phyloP scores from a whole-genome alignment of 129 eudicot species.

The Centaurea solstitialis region DNA sequence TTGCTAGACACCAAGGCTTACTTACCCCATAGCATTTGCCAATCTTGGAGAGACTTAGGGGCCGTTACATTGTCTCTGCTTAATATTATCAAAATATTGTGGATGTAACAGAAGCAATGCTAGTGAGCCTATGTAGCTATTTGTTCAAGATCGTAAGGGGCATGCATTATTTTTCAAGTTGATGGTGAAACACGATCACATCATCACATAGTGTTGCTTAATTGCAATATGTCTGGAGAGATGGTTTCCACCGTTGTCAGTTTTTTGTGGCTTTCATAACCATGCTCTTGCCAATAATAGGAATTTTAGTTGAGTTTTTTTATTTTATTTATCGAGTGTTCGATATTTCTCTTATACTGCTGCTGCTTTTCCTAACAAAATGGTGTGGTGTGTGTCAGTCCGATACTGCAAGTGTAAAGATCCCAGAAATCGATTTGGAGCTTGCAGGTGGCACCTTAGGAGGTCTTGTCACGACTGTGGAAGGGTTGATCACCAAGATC shows the following conservation, averaged over 20 bases:
- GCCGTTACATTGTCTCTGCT: neutral
- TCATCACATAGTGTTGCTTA: neutral
- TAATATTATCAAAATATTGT: neutral
- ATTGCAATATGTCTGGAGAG: neutral
- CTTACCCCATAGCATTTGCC: neutral
- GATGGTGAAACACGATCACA: neutral
- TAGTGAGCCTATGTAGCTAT: neutral
- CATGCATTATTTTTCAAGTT: neutral
- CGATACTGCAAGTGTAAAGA: conserved; percentile 77
- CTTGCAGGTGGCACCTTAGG: conserved; percentile 89
- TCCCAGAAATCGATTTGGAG: conserved; percentile 91
- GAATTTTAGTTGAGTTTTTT: neutral
- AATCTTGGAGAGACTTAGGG: neutral
- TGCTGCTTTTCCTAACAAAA: neutral
- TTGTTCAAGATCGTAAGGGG: neutral
- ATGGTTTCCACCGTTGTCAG: neutral
- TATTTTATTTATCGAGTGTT: neutral
- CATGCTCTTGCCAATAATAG: neutral
- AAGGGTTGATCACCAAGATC: conserved; percentile 84
- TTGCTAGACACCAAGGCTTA: neutral
- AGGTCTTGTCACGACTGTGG: conserved; percentile 88
- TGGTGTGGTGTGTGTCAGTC: conserved; percentile 52
- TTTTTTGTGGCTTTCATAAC: neutral
- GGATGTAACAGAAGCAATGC: neutral
- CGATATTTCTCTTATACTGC: neutral